These are phyloP conservation scores for Hypericum perforatum DNA, from an alignment of 345 rosid genomes.

Conservation along the genomic window DNA sequence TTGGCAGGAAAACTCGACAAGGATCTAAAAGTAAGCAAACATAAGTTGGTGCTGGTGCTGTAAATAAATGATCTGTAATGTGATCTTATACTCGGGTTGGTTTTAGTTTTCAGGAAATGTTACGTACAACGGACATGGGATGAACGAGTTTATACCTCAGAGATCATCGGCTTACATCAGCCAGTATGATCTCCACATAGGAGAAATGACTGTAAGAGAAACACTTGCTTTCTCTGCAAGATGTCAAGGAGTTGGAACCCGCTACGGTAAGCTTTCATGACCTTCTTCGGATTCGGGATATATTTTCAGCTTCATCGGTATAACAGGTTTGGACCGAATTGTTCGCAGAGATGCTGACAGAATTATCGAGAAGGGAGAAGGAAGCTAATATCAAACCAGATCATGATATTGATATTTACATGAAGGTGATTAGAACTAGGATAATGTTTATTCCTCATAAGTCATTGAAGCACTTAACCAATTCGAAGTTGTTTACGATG, in stretches of 20 bases:
- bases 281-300: not conserved
- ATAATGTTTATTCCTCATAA: not conserved
- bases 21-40: constrained; percentile 35
- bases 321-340: not conserved
- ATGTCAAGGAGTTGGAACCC: not conserved
- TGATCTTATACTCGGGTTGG: not conserved
- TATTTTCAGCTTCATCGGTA: not conserved
- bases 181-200: not conserved
- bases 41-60: too few relatives aligned
- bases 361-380: not conserved
- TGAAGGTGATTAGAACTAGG: not conserved
- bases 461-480: not conserved
- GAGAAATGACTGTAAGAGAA: constrained; percentile 4
- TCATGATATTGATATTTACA: not conserved
- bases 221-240: constrained; percentile 5
- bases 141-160: not conserved
- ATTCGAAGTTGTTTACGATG: too few relatives aligned
- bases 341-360: not conserved
- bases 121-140: not conserved
- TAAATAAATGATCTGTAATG: too few relatives aligned
- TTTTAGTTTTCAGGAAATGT: not conserved
- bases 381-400: not conserved
- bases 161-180: constrained; percentile 1
- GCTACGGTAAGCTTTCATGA: not conserved
- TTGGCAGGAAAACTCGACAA: constrained; percentile 49